phyloP scores from a whole-genome alignment of 148 eudicot species.

The Rhododendron griersonianum region DNA sequence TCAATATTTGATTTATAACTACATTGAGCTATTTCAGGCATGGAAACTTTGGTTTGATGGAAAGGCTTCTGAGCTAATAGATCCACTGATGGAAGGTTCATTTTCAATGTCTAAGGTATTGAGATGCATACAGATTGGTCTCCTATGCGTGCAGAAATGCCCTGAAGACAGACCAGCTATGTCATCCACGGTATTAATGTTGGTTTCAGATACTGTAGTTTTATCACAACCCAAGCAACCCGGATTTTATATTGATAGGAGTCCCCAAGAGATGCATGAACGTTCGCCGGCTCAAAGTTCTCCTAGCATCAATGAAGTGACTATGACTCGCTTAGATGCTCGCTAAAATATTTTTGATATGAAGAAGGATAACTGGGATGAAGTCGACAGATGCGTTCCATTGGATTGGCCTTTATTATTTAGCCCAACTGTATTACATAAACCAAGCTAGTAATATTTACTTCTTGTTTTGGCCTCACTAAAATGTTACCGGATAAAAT shows the following conservation, averaged over 20 bases:
- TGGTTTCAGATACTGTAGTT: background rate
- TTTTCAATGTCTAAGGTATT: background rate
- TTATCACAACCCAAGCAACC: slow-evolving; percentile 1
- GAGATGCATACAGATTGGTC: slow-evolving; percentile 9
- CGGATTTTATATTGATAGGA: slow-evolving; percentile 7
- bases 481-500: slow-evolving; percentile 40
- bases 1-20: background rate
- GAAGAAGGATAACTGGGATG: too few relatives aligned
- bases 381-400: too few relatives aligned
- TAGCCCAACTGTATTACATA: too few relatives aligned
- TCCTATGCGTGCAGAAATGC: background rate
- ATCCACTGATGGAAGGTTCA: background rate
- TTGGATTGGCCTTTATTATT: too few relatives aligned
- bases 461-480: too few relatives aligned
- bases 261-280: background rate
- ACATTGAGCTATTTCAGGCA: slow-evolving; percentile 7
- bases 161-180: background rate
- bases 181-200: background rate
- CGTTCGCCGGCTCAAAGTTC: too few relatives aligned
- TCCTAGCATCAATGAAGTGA: too few relatives aligned
- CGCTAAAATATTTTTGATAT: too few relatives aligned
- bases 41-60: slow-evolving; percentile 22
- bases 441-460: too few relatives aligned
- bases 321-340: too few relatives aligned
- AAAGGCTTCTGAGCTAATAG: background rate